Base-by-base conservation (phyloP, 208 protist genomes). In the Porcisia deanei region DNA sequence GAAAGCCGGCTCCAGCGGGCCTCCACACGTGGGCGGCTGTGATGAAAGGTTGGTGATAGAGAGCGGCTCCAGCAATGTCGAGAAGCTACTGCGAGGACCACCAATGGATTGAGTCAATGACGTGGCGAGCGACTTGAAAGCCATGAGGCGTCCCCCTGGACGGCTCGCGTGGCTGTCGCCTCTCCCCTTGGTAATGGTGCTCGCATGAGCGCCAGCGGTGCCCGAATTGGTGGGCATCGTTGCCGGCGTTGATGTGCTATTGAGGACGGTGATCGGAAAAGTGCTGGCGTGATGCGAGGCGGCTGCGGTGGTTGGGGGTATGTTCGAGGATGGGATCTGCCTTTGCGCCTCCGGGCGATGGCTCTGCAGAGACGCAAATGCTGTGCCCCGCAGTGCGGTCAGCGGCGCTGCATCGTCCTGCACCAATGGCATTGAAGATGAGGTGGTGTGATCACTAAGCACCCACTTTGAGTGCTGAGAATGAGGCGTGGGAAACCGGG, bases 11-110 rank as follows among this genome's bases (percentile, higher is more conserved):
- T 34, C 12, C 9, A 34, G 9, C 12, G 30, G 30, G 30, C 30
- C 8, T 25, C 3, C 18, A n/a, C 43, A 30, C 64, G 18, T 5
- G 43, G 20, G 5, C 64, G 18, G 43, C 64, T 69, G 64, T n/a
- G 41, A 69, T 20, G 30, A 14, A 25, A 25, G 14, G 43, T 71
- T 25, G 3, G 66, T 55, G n/a, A 45, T 3, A 16, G 68, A 47
- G 18, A 72, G 68, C 16, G 68, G 68, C 18, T 49, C 52, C 68
- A 72, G 68, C n/a, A 30, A 72, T n/a, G 68, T 20, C 18, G 12
- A n/a, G 18, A 47, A 45, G 12, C 68, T 14, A 25, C 10, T 43
- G 66, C 4, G 25, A 57, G 39, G 18, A 34, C 66, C 47, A 41
- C 49, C 22, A 5, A n/a, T 37, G 66, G 14, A 8, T 57, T n/a